Evolutionary conservation across 2,329 filamentous ascomycete genomes (phyloP), one percentile per base, ranked within the genome.

Genomic region (Cytospora mali): DNA sequence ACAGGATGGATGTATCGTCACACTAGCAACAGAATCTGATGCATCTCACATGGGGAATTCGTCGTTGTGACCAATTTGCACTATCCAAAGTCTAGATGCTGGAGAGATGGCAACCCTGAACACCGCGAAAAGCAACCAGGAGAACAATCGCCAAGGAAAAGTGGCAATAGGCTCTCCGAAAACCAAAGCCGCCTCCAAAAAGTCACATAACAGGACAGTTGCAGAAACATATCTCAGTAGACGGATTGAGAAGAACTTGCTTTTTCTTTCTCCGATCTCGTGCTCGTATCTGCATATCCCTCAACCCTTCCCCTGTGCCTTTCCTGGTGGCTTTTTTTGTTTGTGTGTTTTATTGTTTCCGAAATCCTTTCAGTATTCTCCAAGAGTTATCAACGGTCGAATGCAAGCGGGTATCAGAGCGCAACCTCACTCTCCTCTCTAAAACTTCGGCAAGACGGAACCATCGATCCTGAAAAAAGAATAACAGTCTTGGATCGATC

Each of bases 391-490:
- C 54, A 52, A 56, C 33, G 7, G 39, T n/a, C 21, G 18, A 35
- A 53, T 35, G 16, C 39, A 28, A 59, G 51, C 42, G 60, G 63
- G 63, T 65, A 61, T 65, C 61, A 61, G 56, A 63, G 60, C 49
- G 54, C 33, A 27, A 50, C 50, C 50, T 39, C 42, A n/a, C 59
- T 48, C 29, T 54, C 27, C 31, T 46, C 51, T 31, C 14, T 16
- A 48, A 39, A n/a, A 60, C n/a, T 46, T 23, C 21, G 18, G 42
- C 42, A 46, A 23, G 42, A 18, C 42, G 23, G 10, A 23, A 46
- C 21, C 33, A 54, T 33, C 9, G 25, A 52, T 33, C 50, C 27
- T 27, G 31, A 53, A 46, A 23, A 46, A 21, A 18, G 21, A 23
- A 46, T 1, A 23, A 18, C 11, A 23, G 10, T 23, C n/a, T n/a